These are phyloP conservation scores for Aureobasidium lini DNA, from an alignment of 2,329 filamentous ascomycete genomes.

Conservation along the genomic window DNA sequence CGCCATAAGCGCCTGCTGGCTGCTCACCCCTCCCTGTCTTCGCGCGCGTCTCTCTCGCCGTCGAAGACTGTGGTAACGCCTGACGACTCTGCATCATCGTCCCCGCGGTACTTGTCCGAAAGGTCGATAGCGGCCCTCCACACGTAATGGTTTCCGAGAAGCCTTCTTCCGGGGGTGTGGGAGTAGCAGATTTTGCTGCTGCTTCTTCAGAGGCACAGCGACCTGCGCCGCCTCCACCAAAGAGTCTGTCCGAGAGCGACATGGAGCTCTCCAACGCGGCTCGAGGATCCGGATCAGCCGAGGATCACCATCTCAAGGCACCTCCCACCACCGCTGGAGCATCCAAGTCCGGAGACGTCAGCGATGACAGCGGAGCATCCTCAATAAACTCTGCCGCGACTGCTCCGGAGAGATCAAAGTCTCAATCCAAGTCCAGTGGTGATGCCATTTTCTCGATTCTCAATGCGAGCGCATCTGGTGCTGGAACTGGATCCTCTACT, in stretches of 20 bases:
- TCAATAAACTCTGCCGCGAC: slow-evolving; percentile 5
- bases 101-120: not conserved
- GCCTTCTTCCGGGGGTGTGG: not conserved
- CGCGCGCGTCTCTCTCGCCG: not conserved
- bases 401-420: not conserved
- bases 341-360: not conserved
- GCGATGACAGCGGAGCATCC: not conserved
- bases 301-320: not conserved
- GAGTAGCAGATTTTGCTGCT: slow-evolving; percentile 1
- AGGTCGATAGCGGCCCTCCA: not conserved
- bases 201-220: not conserved
- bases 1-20: slow-evolving; percentile 8
- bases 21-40: not conserved
- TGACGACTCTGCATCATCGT: not conserved
- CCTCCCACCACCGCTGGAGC: not conserved
- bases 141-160: not conserved
- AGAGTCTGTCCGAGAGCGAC: slow-evolving; percentile 6
- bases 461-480: not conserved
- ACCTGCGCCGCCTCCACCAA: not conserved
- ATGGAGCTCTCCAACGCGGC: not conserved
- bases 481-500: not conserved
- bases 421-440: not conserved
- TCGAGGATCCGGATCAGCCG: not conserved
- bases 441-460: not conserved
- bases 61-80: not conserved